Conservation (phyloP, 176 grass and related monocot species). For the Saccharum officinarum region DNA sequence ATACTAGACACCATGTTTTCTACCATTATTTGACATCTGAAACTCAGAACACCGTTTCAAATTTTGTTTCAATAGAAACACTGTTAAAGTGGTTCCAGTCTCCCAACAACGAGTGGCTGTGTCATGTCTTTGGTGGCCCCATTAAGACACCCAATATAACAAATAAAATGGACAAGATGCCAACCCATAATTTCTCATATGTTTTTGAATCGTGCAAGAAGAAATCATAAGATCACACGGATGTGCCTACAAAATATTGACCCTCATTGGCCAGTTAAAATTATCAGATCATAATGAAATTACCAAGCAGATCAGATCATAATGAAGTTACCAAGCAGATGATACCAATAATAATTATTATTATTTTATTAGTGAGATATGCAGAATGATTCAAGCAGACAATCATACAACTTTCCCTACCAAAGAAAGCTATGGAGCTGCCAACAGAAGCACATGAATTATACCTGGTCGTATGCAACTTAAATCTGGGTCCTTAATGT, state of each 20-base stretch:
- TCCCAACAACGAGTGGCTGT: not conserved
- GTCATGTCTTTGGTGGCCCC: constrained; percentile 6
- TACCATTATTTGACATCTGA: not conserved
- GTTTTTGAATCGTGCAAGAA: not conserved
- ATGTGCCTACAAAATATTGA: not conserved
- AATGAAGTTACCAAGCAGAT: not conserved
- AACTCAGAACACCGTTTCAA: not conserved
- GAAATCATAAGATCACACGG: constrained; percentile 36
- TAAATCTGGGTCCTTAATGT: constrained; percentile 5
- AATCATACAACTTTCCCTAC: not conserved
- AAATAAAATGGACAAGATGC: constrained; percentile 23
- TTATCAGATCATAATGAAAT: not conserved
- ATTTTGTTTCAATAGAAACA: constrained; percentile 13
- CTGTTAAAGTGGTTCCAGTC: not conserved
- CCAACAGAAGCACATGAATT: constrained; percentile 23
- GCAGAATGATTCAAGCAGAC: constrained; percentile 15
- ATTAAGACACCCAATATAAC: constrained; percentile 17
- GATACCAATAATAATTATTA: not conserved
- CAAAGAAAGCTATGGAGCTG: constrained; percentile 10
- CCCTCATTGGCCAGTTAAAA: constrained; percentile 1
- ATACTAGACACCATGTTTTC: constrained; percentile 5
- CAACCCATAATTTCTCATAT: constrained; percentile 6
- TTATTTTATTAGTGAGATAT: constrained; percentile 6
- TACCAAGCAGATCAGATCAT: not conserved
- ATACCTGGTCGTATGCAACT: constrained; percentile 14